phyloP scores from a whole-genome alignment of 2,329 filamentous ascomycete genomes.

The Pyrenophora graminea region DNA sequence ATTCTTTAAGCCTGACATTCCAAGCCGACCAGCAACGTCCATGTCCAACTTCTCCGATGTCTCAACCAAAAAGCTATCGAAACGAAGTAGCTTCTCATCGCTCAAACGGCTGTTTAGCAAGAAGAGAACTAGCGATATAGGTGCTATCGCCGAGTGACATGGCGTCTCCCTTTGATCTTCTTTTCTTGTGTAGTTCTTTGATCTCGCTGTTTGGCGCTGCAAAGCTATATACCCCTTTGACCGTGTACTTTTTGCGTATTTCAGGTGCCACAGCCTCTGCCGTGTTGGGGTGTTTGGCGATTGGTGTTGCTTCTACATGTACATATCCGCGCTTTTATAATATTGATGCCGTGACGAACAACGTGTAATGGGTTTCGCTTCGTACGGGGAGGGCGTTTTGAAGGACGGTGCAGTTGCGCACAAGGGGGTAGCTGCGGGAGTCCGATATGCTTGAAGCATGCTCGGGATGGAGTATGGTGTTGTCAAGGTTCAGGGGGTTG shows the following conservation, averaged over 20 bases:
- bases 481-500: not conserved
- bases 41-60: conserved; percentile 31
- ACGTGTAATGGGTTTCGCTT: conserved; percentile 13
- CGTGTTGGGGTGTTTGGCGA: not conserved
- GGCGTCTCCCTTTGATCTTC: conserved; percentile 6
- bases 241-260: conserved; percentile 18
- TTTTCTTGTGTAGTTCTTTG: conserved; percentile 25
- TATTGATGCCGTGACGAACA: conserved; percentile 29
- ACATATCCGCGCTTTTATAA: conserved; percentile 21
- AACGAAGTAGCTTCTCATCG: conserved; percentile 42
- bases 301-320: conserved; percentile 11
- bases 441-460: not conserved
- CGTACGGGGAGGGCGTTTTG: not conserved
- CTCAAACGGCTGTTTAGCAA: conserved; percentile 44
- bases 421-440: not conserved
- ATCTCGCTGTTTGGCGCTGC: conserved; percentile 29
- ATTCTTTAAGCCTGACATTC: conserved; percentile 23
- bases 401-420: not conserved
- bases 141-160: conserved; percentile 41
- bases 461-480: not conserved
- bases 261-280: conserved; percentile 2
- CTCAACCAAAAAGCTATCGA: conserved; percentile 32
- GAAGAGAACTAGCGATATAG: conserved; percentile 38
- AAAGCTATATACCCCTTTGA: conserved; percentile 41
- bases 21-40: conserved; percentile 36